Evolutionary conservation across 768 basidiomycete genomes (phyloP).

Genomic region (Dentipellis sp.): DNA sequence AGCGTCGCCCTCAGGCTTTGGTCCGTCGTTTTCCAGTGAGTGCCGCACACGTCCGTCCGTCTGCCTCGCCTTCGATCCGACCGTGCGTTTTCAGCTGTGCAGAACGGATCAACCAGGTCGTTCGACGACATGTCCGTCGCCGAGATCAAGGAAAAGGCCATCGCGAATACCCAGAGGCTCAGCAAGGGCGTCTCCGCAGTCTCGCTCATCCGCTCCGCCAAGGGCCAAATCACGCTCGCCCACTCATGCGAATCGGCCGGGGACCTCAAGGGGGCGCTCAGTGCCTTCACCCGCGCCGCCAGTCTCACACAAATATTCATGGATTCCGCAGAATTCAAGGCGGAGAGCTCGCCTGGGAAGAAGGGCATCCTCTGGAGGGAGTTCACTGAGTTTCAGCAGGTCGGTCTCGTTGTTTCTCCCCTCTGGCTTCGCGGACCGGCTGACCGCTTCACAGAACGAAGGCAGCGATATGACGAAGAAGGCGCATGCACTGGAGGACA

Average conservation of each 20-base stretch:
- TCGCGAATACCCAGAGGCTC: conserved; percentile 37
- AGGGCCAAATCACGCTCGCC: conserved; percentile 44
- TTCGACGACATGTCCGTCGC: conserved; percentile 28
- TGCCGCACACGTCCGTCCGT: conserved; percentile 10
- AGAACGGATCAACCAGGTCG: conserved; percentile 14
- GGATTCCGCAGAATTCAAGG: conserved; percentile 47
- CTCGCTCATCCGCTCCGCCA: conserved; percentile 54
- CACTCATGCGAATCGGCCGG: conserved; percentile 44
- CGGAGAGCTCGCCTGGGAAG: conserved; percentile 38
- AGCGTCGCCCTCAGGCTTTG: conserved; percentile 27
- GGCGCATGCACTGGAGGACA: conserved; percentile 36
- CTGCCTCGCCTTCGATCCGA: conserved; percentile 7
- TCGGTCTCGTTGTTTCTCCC: conserved; percentile 23
- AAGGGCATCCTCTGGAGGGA: conserved; percentile 53
- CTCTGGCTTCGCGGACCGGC: not conserved
- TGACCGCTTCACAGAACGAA: conserved; percentile 23
- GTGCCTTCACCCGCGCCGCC: conserved; percentile 52
- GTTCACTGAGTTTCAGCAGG: conserved; percentile 55
- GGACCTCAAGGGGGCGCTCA: conserved; percentile 53
- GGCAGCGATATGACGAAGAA: conserved; percentile 28
- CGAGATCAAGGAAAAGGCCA: conserved; percentile 41
- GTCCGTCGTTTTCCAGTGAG: conserved; percentile 21
- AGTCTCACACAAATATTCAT: conserved; percentile 48
- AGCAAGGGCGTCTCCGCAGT: conserved; percentile 52
- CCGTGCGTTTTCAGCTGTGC: conserved; percentile 12